Conservation (phyloP, 1,284 basidiomycete species). For the Testicularia cyperi region DNA sequence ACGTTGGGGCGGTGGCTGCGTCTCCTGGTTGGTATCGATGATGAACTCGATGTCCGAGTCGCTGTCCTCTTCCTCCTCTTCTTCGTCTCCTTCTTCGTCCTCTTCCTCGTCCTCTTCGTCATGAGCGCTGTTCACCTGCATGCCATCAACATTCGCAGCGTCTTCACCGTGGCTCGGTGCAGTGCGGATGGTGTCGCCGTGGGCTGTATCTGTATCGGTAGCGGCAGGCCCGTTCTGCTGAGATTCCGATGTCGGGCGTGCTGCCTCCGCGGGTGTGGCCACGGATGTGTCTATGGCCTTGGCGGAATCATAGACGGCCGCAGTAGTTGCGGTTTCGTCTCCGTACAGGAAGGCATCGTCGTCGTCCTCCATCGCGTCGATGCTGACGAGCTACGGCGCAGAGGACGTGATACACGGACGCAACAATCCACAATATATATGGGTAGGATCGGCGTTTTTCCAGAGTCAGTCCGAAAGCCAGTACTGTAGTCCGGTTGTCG, state of each 20-base stretch:
- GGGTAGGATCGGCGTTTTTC: no score
- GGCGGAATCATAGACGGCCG: slow-evolving; percentile 1
- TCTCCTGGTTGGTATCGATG: slow-evolving; percentile 53
- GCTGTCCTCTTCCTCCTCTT: slow-evolving; percentile 59
- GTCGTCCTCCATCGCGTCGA: slow-evolving; percentile 37
- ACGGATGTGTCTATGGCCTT: slow-evolving; percentile 1
- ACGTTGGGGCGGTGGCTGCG: slow-evolving; percentile 30
- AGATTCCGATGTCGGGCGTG: no score
- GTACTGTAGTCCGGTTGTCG: no score
- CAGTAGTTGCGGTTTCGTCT: slow-evolving; percentile 21
- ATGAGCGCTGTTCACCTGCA: slow-evolving; percentile 48
- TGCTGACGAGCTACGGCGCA: no score
- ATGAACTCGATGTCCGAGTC: slow-evolving; percentile 62
- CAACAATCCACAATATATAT: no score
- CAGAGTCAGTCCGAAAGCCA: no score
- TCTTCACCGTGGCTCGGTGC: no score
- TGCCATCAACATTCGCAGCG: no score
- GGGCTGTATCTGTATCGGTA: not conserved
- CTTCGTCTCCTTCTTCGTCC: slow-evolving; percentile 36
- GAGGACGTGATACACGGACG: no score
- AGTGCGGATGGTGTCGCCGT: no score
- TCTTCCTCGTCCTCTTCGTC: slow-evolving; percentile 62
- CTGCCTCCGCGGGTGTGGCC: not conserved
- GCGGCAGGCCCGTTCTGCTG: no score
- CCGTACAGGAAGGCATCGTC: slow-evolving; percentile 50